Conservation (phyloP, 176 grass and related monocot genomes). For the Pontederia paniculata region DNA sequence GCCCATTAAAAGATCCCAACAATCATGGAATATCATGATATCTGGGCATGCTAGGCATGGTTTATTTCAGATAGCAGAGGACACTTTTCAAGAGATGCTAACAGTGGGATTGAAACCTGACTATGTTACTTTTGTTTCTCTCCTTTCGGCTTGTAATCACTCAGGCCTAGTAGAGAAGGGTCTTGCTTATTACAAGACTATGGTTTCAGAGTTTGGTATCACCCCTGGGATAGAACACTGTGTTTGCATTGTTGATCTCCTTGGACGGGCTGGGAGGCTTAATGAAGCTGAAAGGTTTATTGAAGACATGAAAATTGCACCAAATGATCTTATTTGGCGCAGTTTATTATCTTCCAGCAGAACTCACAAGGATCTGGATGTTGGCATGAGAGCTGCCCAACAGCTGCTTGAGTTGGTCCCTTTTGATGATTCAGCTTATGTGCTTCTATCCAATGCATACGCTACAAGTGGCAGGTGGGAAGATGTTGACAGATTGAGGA, state of each 20-base stretch:
- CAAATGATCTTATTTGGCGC: slow-evolving; percentile 78
- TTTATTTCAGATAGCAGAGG: slow-evolving; percentile 57
- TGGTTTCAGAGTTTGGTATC: slow-evolving; percentile 48
- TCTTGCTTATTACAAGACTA: slow-evolving; percentile 52
- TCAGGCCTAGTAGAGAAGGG: slow-evolving; percentile 60
- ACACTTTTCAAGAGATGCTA: slow-evolving; percentile 63
- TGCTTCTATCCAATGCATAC: slow-evolving; percentile 78
- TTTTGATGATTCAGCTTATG: slow-evolving; percentile 80
- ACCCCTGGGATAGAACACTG: slow-evolving; percentile 76
- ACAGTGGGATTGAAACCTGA: slow-evolving; percentile 43
- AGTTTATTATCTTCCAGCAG: slow-evolving; percentile 79
- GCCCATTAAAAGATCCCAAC: slow-evolving; percentile 32
- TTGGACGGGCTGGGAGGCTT: slow-evolving; percentile 60
- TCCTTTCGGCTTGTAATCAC: slow-evolving; percentile 81
- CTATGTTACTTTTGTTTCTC: slow-evolving; percentile 66
- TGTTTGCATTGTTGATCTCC: slow-evolving; percentile 77
- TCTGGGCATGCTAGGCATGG: slow-evolving; percentile 70
- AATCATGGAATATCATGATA: slow-evolving; percentile 85
- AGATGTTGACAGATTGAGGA: slow-evolving; percentile 68
- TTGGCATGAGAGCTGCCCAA: slow-evolving; percentile 56
- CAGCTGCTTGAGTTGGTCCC: slow-evolving; percentile 73
- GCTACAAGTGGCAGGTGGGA: slow-evolving; percentile 55
- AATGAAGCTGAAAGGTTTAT: slow-evolving; percentile 58
- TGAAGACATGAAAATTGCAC: slow-evolving; percentile 48
- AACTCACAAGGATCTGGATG: slow-evolving; percentile 60